Evolutionary conservation across 1,284 basidiomycete genomes (phyloP).

Genomic region (Ceratobasidium sp.): DNA sequence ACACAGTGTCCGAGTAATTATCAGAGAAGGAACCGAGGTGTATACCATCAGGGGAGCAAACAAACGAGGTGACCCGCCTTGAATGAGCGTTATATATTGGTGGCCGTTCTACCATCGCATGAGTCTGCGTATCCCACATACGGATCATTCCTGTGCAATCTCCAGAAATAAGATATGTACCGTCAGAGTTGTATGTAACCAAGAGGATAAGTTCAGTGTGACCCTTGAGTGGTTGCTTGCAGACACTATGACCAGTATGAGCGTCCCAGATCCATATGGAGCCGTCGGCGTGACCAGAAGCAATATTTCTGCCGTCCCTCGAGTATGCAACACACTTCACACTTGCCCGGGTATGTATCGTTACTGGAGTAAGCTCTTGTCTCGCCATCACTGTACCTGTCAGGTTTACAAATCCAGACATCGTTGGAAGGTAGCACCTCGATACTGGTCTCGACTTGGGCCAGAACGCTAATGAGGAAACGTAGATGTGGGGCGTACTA

Average conservation of each 20-base stretch:
- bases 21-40: background rate
- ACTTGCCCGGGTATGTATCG: background rate
- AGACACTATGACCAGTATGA: background rate
- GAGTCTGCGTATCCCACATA: background rate
- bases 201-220: background rate
- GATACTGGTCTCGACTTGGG: background rate
- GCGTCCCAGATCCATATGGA: conserved; percentile 3
- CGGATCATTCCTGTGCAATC: background rate
- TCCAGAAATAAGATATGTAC: background rate
- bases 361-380: background rate
- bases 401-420: background rate
- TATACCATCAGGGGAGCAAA: background rate
- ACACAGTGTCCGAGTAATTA: background rate
- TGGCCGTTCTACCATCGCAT: background rate
- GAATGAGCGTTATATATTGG: background rate
- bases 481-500: too few species aligned
- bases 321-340: background rate
- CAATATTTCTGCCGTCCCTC: background rate
- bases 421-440: background rate
- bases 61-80: background rate
- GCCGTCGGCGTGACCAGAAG: background rate
- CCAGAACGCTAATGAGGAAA: too few species aligned
- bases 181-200: conserved; percentile 27
- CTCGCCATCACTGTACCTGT: background rate
- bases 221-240: background rate